Conservation (phyloP, 495 filamentous ascomycete genomes). For the Podospora pseudopauciseta region DNA sequence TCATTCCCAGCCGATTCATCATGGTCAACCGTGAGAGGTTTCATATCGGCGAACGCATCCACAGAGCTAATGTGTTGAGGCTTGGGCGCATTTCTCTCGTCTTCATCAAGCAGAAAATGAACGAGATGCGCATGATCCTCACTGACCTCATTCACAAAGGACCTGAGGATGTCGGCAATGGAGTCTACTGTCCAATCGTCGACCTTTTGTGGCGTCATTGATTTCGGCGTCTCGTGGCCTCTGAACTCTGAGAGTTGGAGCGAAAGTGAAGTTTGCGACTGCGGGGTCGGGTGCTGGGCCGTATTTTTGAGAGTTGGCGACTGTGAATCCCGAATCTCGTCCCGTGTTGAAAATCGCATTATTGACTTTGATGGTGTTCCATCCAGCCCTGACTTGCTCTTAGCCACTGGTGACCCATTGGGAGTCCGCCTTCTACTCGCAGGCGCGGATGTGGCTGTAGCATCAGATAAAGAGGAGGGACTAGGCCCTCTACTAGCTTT, state of each 20-base stretch:
- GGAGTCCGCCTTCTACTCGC: background rate
- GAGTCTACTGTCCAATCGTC: conserved; percentile 35
- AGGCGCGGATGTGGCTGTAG: background rate
- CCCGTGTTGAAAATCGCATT: background rate
- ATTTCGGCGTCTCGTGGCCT: conserved; percentile 30
- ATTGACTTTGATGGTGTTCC: background rate
- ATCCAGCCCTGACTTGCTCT: background rate
- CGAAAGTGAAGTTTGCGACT: conserved; percentile 13
- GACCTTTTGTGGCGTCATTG: conserved; percentile 33
- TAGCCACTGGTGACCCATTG: background rate
- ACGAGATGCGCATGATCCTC: conserved; percentile 39
- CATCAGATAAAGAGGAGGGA: background rate
- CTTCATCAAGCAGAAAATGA: conserved; percentile 38
- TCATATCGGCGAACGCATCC: conserved; percentile 42
- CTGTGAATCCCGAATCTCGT: conserved; percentile 18
- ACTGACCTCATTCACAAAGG: conserved; percentile 32
- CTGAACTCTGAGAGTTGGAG: conserved; percentile 3
- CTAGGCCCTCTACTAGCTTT: conserved; percentile 3
- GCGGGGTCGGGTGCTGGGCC: conserved; percentile 1
- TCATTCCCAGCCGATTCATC: conserved; percentile 11
- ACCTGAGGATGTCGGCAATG: conserved; percentile 31
- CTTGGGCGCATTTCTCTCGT: conserved; percentile 35
- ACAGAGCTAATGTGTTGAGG: conserved; percentile 35
- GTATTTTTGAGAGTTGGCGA: conserved; percentile 10
- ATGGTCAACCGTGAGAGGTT: conserved; percentile 20